Evolutionary conservation across 2,329 filamentous ascomycete species (phyloP).

Genomic region (Fusarium bactridioides): DNA sequence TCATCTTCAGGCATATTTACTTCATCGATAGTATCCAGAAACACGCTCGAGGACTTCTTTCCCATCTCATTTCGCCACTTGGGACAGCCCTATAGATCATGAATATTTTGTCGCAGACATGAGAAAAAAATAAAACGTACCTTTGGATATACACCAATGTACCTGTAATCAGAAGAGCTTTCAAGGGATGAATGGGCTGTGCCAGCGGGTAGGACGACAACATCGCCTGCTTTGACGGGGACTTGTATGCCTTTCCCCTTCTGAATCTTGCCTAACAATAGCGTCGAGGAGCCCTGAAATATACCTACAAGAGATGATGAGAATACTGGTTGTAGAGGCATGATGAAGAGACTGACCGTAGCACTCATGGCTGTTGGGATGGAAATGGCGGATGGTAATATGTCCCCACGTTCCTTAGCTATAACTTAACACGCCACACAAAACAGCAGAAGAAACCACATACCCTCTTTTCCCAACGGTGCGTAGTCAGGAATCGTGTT

Average conservation of each 20-base stretch:
- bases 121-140: too few species aligned
- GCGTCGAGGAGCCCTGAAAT: not conserved
- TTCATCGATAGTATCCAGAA: rapidly evolving
- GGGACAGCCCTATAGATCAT: rapidly evolving
- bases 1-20: not conserved
- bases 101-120: too few species aligned
- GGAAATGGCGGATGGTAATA: not conserved
- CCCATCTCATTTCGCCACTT: not conserved
- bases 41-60: not conserved
- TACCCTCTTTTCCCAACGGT: not conserved
- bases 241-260: not conserved
- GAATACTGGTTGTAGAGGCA: rapidly evolving
- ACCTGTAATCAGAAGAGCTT: not conserved
- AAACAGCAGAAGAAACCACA: not conserved
- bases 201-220: not conserved
- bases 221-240: not conserved
- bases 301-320: not conserved
- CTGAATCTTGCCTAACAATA: not conserved
- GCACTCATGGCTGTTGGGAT: not conserved
- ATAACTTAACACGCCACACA: not conserved
- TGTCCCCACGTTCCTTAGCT: not conserved
- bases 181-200: not conserved
- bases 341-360: not conserved
- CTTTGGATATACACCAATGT: not conserved
- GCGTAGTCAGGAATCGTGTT: not conserved